A percentile compares a stretch with the other conserved stretches of the same genome.
Conservation (phyloP, 306 rosid genomes). For the Ormosia semicastrata region DNA sequence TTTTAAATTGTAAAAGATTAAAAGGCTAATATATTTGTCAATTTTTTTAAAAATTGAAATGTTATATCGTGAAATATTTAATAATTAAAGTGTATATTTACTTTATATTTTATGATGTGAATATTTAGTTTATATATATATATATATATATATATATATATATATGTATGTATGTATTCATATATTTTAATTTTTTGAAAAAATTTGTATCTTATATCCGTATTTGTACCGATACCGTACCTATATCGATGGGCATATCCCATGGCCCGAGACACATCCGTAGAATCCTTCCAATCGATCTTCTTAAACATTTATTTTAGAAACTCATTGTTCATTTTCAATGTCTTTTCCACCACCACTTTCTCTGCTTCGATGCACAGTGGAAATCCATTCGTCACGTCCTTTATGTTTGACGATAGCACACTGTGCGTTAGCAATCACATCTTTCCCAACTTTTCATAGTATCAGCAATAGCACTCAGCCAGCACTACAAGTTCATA, state of each 20-base stretch:
- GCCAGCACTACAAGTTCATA: background rate
- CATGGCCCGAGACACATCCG: constrained; percentile 56
- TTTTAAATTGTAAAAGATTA: too few relatives aligned
- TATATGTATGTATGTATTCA: too few relatives aligned
- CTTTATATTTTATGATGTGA: too few relatives aligned
- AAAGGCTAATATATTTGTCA: too few relatives aligned
- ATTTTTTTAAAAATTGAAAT: too few relatives aligned
- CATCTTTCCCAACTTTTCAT: constrained; percentile 40
- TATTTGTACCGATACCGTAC: too few relatives aligned
- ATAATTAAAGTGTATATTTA: too few relatives aligned
- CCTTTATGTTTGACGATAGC: constrained; percentile 87
- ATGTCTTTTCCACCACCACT: constrained; percentile 63
- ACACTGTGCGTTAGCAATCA: constrained; percentile 85
- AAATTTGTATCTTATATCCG: too few relatives aligned
- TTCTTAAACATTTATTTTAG: constrained; percentile 72
- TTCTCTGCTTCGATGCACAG: constrained; percentile 69
- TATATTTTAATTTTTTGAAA: too few relatives aligned
- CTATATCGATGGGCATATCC: background rate
- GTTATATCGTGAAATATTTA: too few relatives aligned
- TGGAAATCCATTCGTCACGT: constrained; percentile 76
- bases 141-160: too few relatives aligned
- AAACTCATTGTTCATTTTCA: constrained; percentile 65
- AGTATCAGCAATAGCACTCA: background rate
- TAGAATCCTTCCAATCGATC: constrained; percentile 79
- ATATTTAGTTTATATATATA: too few relatives aligned